Evolutionary conservation across 2,329 filamentous ascomycete species (phyloP).

Genomic region (Hypoxylon sp.): DNA sequence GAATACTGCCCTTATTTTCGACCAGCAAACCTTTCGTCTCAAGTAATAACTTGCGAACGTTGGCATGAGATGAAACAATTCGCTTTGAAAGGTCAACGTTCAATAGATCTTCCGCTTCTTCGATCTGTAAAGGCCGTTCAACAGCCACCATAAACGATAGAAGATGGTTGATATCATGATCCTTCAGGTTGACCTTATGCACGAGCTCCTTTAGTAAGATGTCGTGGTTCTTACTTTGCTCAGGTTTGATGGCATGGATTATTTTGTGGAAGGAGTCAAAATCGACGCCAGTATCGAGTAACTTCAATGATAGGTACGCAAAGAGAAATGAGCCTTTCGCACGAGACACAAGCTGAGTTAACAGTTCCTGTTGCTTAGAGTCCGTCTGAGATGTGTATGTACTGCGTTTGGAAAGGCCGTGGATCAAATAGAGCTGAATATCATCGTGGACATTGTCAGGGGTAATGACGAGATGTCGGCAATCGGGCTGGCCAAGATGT

Average conservation of each 20-base stretch:
- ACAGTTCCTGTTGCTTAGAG: conserved; percentile 46
- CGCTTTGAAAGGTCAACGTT: conserved; percentile 49
- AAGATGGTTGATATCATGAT: conserved; percentile 49
- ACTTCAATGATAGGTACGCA: conserved; percentile 54
- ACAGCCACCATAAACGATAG: conserved; percentile 57
- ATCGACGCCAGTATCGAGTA: conserved; percentile 48
- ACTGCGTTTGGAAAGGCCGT: conserved; percentile 45
- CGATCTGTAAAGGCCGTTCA: conserved; percentile 53
- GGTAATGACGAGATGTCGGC: conserved; percentile 54
- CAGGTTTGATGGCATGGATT: conserved; percentile 46
- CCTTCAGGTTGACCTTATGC: conserved; percentile 48
- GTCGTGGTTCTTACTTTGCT: conserved; percentile 43
- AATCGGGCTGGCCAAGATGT: conserved; percentile 52
- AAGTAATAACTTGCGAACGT: conserved; percentile 45
- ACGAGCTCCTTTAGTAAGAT: conserved; percentile 50
- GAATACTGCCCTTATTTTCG: conserved; percentile 54
- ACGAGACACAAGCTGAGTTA: conserved; percentile 53
- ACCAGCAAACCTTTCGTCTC: conserved; percentile 52
- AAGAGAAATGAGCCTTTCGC: conserved; percentile 58
- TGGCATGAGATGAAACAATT: conserved; percentile 41
- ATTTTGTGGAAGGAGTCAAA: conserved; percentile 49
- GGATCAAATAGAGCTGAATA: conserved; percentile 53
- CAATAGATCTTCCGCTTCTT: conserved; percentile 55
- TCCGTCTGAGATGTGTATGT: conserved; percentile 45
- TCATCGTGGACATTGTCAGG: conserved; percentile 54